Evolutionary conservation across 495 filamentous ascomycete species (phyloP).

Genomic region (Tuber calosporum): DNA sequence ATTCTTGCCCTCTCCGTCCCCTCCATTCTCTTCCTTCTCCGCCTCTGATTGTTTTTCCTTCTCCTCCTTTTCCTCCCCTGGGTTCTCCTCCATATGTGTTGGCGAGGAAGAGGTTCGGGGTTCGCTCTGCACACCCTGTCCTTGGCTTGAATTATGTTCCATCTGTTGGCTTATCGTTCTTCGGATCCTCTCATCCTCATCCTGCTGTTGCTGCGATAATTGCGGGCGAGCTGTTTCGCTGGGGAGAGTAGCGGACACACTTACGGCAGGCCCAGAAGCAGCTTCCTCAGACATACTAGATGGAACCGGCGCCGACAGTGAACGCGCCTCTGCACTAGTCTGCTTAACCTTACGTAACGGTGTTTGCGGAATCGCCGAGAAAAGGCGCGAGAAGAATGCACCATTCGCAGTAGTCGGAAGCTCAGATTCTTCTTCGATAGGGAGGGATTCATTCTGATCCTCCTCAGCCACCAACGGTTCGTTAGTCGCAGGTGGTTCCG

Average conservation of each 20-base stretch:
- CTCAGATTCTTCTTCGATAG: background rate
- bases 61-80: conserved; percentile 6
- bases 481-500: background rate
- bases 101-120: background rate
- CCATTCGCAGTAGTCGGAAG: background rate
- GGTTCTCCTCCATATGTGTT: background rate
- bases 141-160: background rate
- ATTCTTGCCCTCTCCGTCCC: background rate
- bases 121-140: background rate
- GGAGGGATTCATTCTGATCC: background rate
- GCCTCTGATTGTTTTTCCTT: background rate
- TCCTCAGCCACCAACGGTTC: background rate
- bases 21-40: background rate
- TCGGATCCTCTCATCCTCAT: background rate
- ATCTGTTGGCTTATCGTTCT: background rate
- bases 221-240: background rate
- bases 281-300: background rate
- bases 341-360: background rate
- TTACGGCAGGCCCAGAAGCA: background rate
- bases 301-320: background rate
- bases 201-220: background rate
- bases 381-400: background rate
- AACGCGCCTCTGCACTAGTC: background rate
- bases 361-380: background rate
- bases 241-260: background rate